Evolutionary conservation across 2,329 filamentous ascomycete species (phyloP), one percentile per base, ranked within the genome.

Genomic region (Truncatella angustata): DNA sequence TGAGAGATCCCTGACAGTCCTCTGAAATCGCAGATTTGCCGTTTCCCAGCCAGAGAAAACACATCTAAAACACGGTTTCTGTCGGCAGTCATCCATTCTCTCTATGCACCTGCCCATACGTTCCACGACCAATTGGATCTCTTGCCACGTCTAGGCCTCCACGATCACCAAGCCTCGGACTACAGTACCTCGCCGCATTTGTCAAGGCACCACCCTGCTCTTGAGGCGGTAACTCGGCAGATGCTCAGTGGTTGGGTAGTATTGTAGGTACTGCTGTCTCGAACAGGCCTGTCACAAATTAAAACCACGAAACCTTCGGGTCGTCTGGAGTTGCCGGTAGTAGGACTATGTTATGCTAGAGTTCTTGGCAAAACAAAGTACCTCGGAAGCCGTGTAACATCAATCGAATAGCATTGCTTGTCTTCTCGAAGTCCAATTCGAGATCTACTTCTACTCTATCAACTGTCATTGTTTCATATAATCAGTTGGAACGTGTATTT

Each of bases 311-410:
- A 23, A 46, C 9, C 26, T 16, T 18, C 26, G 43, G 43, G 20
- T 46, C 43, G 43, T 46, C 43, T 46, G 43, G 28, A 46, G 16
- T 46, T 46, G 43, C 43, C 43, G n/a, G 40, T 30, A 30, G 21
- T 24, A 14, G 23, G 43, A n/a, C 24, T 11, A 45, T 21, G 24
- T 45, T n/a, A 32, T 35, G 26, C 43, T 35, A 28, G n/a, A 24
- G 28, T 35, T 21, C 28, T 34, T 18, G 14, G 28, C 26, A 28
- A 11, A 11, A 32, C 11, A 28, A 21, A 26, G n/a, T 28, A 34
- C 24, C 43, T 46, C 16, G 28, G 26, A 46, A 24, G n/a, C n/a
- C 40, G 40, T 24, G 4, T 30, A 20, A 20, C 43, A 16, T 32
- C n/a, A n/a, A n/a, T n/a, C 10, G 16, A 28, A 24, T 28, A 16